Evolutionary conservation across 2,329 filamentous ascomycete genomes (phyloP).

Genomic region (Arachnopeziza araneosa): DNA sequence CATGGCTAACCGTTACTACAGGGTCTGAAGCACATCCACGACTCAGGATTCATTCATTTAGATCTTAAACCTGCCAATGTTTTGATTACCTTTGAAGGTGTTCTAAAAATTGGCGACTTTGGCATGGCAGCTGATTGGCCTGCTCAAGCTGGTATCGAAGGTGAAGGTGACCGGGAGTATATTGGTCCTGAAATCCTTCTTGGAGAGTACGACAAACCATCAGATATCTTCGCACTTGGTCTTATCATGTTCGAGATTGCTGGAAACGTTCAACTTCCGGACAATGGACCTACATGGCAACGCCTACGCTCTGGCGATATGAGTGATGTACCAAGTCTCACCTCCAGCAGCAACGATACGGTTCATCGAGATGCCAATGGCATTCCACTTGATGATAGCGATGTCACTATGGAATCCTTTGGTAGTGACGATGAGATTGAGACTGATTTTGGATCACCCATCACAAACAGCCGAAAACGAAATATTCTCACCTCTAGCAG

Average conservation of each 20-base stretch:
- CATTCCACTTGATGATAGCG: slow-evolving; percentile 47
- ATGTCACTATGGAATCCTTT: slow-evolving; percentile 26
- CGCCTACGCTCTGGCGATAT: slow-evolving; percentile 85
- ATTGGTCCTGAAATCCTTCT: slow-evolving; percentile 89
- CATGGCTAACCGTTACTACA: slow-evolving; percentile 35
- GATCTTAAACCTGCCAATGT: slow-evolving; percentile 84
- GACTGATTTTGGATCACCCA: slow-evolving; percentile 34
- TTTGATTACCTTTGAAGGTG: slow-evolving; percentile 74
- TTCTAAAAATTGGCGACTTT: slow-evolving; percentile 82
- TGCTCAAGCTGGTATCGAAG: slow-evolving; percentile 69
- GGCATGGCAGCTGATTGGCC: slow-evolving; percentile 77
- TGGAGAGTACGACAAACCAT: slow-evolving; percentile 81
- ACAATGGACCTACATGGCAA: slow-evolving; percentile 89
- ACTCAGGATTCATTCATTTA: slow-evolving; percentile 78
- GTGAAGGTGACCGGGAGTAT: slow-evolving; percentile 93
- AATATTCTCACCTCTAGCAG: slow-evolving; percentile 23
- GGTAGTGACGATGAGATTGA: slow-evolving; percentile 37
- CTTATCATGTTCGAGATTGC: slow-evolving; percentile 93
- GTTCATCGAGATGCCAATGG: slow-evolving; percentile 71
- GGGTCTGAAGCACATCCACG: slow-evolving; percentile 87
- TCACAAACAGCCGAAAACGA: slow-evolving; percentile 26
- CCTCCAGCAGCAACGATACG: slow-evolving; percentile 71
- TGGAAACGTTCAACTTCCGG: slow-evolving; percentile 86
- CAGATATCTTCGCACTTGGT: slow-evolving; percentile 90
- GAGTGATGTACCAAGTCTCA: slow-evolving; percentile 81